These are phyloP conservation scores for Zasmidium angulare DNA, from an alignment of 2,329 filamentous ascomycete genomes.

Conservation along the genomic window DNA sequence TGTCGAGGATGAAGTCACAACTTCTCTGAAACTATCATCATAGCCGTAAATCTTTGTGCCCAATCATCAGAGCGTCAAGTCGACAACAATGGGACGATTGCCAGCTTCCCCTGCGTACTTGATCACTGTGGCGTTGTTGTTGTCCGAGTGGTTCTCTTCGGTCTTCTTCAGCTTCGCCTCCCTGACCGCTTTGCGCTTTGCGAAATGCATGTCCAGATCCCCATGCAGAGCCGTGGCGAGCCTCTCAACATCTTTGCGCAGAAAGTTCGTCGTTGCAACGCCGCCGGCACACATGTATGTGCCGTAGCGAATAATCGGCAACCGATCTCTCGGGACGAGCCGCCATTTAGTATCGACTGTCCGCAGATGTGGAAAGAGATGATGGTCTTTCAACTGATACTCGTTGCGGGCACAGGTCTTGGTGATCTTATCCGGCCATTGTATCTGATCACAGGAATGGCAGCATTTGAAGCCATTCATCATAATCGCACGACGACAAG, in stretches of 20 bases:
- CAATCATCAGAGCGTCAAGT: too few relatives aligned
- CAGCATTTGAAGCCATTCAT: conserved; percentile 33
- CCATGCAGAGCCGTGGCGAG: conserved; percentile 24
- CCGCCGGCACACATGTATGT: conserved; percentile 20
- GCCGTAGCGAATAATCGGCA: conserved; percentile 27
- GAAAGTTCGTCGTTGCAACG: conserved; percentile 29
- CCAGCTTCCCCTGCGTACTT: too few relatives aligned
- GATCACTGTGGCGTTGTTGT: too few relatives aligned
- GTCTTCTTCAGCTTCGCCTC: neutral
- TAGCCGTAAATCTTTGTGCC: too few relatives aligned
- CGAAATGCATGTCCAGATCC: conserved; percentile 19
- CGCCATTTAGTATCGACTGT: neutral
- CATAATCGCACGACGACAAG: conserved; percentile 27
- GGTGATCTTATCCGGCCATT: conserved; percentile 35
- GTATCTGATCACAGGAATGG: conserved; percentile 26
- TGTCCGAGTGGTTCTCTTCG: neutral
- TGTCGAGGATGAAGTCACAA: too few relatives aligned
- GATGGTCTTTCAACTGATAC: conserved; percentile 25
- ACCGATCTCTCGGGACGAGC: conserved; percentile 1
- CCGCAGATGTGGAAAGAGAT: conserved; percentile 22
- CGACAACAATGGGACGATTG: too few relatives aligned
- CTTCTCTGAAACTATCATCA: too few relatives aligned
- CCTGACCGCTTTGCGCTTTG: conserved; percentile 4
- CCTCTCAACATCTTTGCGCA: conserved; percentile 24
- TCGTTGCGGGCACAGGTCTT: conserved; percentile 28